Evolutionary conservation across 768 basidiomycete genomes (phyloP).

Genomic region (Mycena maculata): DNA sequence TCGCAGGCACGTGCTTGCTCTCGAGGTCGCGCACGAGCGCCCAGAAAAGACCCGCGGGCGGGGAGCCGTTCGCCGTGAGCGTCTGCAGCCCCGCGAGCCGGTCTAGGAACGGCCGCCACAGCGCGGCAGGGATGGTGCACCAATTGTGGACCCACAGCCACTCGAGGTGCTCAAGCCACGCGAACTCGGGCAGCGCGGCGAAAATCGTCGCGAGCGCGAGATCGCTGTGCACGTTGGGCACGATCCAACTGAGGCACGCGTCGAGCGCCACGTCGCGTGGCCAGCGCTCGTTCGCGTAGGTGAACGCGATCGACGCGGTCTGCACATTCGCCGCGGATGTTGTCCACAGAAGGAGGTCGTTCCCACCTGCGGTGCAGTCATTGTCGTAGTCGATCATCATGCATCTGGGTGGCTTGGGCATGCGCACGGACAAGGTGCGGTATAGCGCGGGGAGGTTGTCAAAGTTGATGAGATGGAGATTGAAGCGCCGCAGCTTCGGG

Average conservation of each 20-base stretch:
- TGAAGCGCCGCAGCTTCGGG: not conserved
- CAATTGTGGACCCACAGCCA: not conserved
- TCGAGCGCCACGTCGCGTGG: not conserved
- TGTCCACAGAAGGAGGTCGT: not conserved
- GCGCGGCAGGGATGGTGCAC: not conserved
- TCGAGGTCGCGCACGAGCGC: slow-evolving; percentile 10
- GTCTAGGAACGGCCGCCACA: slow-evolving; percentile 1
- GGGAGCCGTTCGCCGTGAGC: not conserved
- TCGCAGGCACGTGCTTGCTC: not conserved
- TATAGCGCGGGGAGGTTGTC: not conserved
- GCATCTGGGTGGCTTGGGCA: slow-evolving; percentile 4
- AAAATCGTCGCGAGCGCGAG: slow-evolving; percentile 1
- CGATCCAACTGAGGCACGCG: slow-evolving; percentile 2
- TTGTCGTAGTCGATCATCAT: not conserved
- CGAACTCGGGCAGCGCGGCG: not conserved
- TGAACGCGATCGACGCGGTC: not conserved
- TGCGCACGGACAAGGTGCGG: not conserved
- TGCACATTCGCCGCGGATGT: not conserved
- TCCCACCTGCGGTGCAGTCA: not conserved
- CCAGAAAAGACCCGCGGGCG: slow-evolving; percentile 18
- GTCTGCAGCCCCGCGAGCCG: slow-evolving; percentile 8
- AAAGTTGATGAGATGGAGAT: not conserved
- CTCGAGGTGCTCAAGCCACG: not conserved
- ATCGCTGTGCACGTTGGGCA: not conserved
- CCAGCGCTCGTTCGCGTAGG: not conserved